Conservation (phyloP, 2,329 filamentous ascomycete species). For the Colletotrichum godetiae region DNA sequence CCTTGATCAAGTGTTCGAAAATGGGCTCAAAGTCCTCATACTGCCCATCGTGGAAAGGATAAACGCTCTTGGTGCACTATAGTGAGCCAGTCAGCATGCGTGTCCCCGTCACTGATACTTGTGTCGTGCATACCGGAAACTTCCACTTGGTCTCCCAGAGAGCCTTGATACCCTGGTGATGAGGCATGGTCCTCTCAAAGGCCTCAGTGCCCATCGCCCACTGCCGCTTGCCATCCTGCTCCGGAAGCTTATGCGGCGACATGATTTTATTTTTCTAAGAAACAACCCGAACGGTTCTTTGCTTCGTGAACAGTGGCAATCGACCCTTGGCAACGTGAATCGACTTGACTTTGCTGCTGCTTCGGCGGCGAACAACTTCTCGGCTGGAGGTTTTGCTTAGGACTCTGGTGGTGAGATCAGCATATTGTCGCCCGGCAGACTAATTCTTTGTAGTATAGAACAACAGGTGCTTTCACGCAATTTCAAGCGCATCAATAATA, state of each 20-base stretch:
- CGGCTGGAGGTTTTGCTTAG: constrained; percentile 15
- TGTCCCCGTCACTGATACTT: not conserved
- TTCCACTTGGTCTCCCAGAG: constrained; percentile 85
- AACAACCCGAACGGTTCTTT: constrained; percentile 44
- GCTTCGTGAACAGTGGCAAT: constrained; percentile 45
- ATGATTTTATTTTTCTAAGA: constrained; percentile 38
- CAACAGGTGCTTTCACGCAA: not conserved
- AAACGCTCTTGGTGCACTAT: constrained; percentile 70
- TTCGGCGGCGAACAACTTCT: constrained; percentile 40
- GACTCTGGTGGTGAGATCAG: constrained; percentile 15
- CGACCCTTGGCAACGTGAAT: constrained; percentile 39
- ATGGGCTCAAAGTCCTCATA: constrained; percentile 77
- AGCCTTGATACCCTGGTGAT: constrained; percentile 69
- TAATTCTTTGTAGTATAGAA: too few species aligned
- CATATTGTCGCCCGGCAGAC: not conserved
- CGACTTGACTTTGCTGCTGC: constrained; percentile 41
- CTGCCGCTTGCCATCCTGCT: constrained; percentile 43
- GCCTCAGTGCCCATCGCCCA: constrained; percentile 58
- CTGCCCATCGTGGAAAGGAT: constrained; percentile 80
- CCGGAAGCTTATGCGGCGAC: constrained; percentile 42
- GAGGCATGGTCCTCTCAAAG: constrained; percentile 60
- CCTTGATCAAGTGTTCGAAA: constrained; percentile 70
- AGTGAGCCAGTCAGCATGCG: not conserved
- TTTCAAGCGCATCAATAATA: not conserved
- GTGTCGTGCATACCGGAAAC: constrained; percentile 63